phyloP scores from a whole-genome alignment of 1,284 basidiomycete species.

The Xerocomus nothofagi region DNA sequence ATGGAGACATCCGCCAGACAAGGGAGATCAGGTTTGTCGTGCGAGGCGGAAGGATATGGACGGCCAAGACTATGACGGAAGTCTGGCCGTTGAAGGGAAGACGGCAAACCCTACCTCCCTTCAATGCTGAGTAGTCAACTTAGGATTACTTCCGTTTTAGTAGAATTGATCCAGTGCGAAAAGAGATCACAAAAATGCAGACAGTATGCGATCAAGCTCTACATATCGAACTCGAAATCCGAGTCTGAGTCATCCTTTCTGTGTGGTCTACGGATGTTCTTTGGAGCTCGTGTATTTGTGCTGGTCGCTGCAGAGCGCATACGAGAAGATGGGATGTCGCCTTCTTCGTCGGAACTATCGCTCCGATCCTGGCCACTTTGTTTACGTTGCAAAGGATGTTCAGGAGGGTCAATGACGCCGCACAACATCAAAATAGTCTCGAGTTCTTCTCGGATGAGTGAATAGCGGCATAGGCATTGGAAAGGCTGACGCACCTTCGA shows the following conservation, averaged over 20 bases:
- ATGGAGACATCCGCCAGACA: conserved; percentile 51
- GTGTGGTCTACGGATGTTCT: conserved; percentile 54
- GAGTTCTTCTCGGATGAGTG: conserved; percentile 50
- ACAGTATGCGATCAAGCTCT: conserved; percentile 1
- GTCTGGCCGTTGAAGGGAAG: conserved; percentile 65
- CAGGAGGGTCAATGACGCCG: conserved; percentile 58
- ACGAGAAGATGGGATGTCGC: conserved; percentile 45
- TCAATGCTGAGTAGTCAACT: conserved; percentile 54
- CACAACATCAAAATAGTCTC: conserved; percentile 64
- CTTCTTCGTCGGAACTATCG: conserved; percentile 41
- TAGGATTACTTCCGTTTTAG: background rate
- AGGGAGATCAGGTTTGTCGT: conserved; percentile 53
- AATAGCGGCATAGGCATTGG: background rate
- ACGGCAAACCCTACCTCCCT: conserved; percentile 51
- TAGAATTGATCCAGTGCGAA: background rate
- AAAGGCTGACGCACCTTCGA: conserved; percentile 63
- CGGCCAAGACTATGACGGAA: conserved; percentile 63
- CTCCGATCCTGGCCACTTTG: conserved; percentile 36
- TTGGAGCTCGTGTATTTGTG: conserved; percentile 52
- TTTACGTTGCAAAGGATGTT: conserved; percentile 34
- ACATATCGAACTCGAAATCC: conserved; percentile 41
- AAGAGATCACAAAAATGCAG: background rate
- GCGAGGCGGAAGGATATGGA: conserved; percentile 66
- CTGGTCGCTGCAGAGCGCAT: conserved; percentile 57
- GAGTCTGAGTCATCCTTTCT: conserved; percentile 62